Percentiles rank a stretch among this genome's conserved stretches.
These are phyloP conservation scores for Ogataea thermomethanolica DNA, from an alignment of 805 yeast species.

Conservation along the genomic window DNA sequence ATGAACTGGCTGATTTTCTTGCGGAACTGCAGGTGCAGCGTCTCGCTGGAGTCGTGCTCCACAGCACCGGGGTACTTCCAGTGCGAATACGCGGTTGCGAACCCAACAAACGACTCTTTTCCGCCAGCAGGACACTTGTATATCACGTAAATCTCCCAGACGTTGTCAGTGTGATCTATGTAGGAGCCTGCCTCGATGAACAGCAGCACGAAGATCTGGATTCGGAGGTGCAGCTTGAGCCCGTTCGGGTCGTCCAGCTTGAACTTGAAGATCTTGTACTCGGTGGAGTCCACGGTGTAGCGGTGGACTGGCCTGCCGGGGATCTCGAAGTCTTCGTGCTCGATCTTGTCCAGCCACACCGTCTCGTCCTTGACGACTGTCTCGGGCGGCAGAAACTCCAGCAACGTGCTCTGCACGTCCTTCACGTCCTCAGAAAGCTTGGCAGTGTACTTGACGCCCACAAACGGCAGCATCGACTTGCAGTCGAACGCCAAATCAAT, in stretches of 20 bases:
- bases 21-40: conserved; percentile 37
- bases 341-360: conserved; percentile 59
- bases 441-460: conserved; percentile 53
- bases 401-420: conserved; percentile 54
- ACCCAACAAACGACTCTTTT: conserved; percentile 61
- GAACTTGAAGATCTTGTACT: conserved; percentile 51
- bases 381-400: conserved; percentile 55
- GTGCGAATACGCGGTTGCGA: conserved; percentile 77
- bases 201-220: conserved; percentile 75
- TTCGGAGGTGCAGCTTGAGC: conserved; percentile 55
- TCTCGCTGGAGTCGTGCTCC: conserved; percentile 43
- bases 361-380: conserved; percentile 61
- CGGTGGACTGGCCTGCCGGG: conserved; percentile 33
- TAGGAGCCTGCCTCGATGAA: conserved; percentile 93
- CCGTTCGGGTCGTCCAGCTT: conserved; percentile 41
- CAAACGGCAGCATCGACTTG: conserved; percentile 66
- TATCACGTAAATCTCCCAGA: conserved; percentile 76
- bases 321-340: conserved; percentile 39
- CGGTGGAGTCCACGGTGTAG: conserved; percentile 35
- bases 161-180: conserved; percentile 69
- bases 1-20: conserved; percentile 86
- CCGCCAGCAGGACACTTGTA: conserved; percentile 35
- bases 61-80: conserved; percentile 64
- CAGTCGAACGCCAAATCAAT: conserved; percentile 74
- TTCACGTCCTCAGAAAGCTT: conserved; percentile 55